phyloP scores from a whole-genome alignment of 495 filamentous ascomycete genomes.

The Usnea hakonensis region DNA sequence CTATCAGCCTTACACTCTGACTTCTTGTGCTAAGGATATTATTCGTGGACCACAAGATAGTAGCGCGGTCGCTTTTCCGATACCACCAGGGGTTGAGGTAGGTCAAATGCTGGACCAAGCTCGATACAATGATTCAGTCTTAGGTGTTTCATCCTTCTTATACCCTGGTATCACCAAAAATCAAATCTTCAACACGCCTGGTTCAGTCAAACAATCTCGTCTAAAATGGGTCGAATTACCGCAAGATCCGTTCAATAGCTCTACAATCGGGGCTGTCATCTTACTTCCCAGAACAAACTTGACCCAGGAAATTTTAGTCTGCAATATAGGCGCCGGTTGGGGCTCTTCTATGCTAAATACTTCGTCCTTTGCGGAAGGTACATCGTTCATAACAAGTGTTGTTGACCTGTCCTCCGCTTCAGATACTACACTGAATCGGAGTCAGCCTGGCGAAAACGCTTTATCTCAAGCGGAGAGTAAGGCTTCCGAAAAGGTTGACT shows the following conservation, averaged over 20 bases:
- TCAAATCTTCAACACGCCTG: not conserved
- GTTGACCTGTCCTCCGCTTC: too few species aligned
- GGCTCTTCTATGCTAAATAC: not conserved
- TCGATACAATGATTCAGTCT: too few species aligned
- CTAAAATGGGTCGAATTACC: conserved; percentile 13
- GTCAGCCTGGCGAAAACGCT: too few species aligned
- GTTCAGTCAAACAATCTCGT: not conserved
- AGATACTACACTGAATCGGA: too few species aligned
- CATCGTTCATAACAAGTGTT: too few species aligned
- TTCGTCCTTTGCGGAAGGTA: too few species aligned
- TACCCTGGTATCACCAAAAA: not conserved
- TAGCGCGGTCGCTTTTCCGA: not conserved
- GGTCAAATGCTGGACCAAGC: not conserved
- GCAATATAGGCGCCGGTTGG: conserved; percentile 11
- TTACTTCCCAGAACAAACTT: not conserved
- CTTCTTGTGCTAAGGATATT: not conserved
- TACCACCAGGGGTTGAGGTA: not conserved
- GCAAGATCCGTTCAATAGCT: not conserved
- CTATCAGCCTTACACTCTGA: conserved; percentile 4
- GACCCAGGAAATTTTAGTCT: not conserved
- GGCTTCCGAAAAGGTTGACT: too few species aligned
- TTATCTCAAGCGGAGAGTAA: too few species aligned
- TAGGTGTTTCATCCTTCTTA: not conserved
- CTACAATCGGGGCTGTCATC: conserved; percentile 9
- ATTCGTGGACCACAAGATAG: not conserved